phyloP scores from a whole-genome alignment of 139 green algal genomes.

The Klebsormidium nitens region DNA sequence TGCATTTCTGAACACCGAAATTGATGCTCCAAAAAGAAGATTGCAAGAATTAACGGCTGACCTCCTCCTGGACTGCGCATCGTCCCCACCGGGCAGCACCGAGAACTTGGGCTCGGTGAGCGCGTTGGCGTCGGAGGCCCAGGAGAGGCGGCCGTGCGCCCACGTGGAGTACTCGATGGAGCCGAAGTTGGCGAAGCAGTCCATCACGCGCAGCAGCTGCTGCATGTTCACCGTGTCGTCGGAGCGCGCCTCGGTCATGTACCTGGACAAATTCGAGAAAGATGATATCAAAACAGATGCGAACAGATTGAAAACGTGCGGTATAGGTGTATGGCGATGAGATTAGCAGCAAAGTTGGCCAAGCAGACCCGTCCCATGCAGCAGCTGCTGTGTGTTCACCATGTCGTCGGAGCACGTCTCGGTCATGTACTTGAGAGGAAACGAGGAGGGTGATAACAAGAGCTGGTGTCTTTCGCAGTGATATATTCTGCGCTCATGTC shows the following conservation, averaged over 20 bases:
- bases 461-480: no score
- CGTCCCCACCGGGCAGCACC: no score
- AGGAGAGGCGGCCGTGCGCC: neutral
- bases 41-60: no score
- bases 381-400: neutral
- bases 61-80: no score
- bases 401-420: neutral
- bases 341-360: constrained; percentile 5
- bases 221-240: constrained; percentile 3
- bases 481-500: no score
- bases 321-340: no score
- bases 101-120: no score
- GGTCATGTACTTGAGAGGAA: neutral
- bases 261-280: neutral
- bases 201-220: neutral
- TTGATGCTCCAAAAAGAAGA: no score
- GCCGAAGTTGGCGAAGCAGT: neutral
- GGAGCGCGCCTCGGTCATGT: neutral
- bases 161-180: neutral
- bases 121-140: no score
- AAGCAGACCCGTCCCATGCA: neutral
- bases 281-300: neutral
- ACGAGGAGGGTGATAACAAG: neutral
- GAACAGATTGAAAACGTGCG: neutral
- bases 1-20: no score